Base-by-base conservation (phyloP, 768 basidiomycete species). In the Cyathus striatus region DNA sequence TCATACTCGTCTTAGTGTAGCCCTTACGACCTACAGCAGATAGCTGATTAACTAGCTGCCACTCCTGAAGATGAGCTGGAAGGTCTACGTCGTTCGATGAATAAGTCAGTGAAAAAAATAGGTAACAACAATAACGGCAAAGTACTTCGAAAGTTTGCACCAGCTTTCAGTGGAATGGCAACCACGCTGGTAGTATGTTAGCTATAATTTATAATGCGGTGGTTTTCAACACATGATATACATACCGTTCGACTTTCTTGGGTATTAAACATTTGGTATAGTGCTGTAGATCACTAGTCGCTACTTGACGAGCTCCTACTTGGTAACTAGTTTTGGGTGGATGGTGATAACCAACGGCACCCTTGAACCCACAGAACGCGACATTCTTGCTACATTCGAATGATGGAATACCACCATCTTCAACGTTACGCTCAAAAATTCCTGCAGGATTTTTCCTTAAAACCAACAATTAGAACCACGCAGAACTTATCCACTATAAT, bases 101-200 rank as follows among this genome's bases (percentile, higher is more conserved):
- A n/a, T n/a, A n/a, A n/a, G n/a, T n/a, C n/a, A n/a, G n/a, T 40
- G 17, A 23, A 48, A 47, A 38, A 45, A 22, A 42, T 40, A 27
- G 36, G 10, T 20, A 12, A 23, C 13, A 36, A 46, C 12, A 12
- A 21, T 42, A 34, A 27, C 9, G 35, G 16, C 5, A 22, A 50
- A 66, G 21, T 50, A 86, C 86, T 54, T 44, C 76, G 69, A 55
- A 84, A 87, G 55, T 88, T 83, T n/a, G 85, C 83, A 14, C 67
- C 64, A 2, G 75, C 49, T 2, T 47, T 33, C 35, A 89, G 40
- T 0, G 83, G 83, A 38, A 90, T 76, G 27, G 69, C 66, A 14
- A 83, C 56, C 2, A 86, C 72, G 4, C 86, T 88, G 42, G 18
- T 30, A 27, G 22, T 21, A 38, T 22, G 20, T 13, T 6, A 43